Percentiles rank a stretch among this genome's conserved stretches.
Conservation (phyloP, 345 rosid genomes). For the Moricandia arvensis region DNA sequence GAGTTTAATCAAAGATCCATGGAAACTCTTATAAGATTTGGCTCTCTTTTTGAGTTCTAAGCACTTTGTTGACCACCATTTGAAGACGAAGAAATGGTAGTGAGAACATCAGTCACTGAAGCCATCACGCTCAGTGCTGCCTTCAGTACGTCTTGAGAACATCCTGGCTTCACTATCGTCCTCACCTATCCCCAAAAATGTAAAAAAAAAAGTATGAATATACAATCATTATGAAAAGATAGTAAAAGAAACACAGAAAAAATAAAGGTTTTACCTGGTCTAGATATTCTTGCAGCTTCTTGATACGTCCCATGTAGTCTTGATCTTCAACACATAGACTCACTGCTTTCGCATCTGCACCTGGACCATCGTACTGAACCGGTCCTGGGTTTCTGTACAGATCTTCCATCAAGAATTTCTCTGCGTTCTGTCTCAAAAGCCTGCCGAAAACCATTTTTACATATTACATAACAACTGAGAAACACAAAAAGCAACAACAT, state of each 20-base stretch:
- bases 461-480: not conserved
- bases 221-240: too few relatives aligned
- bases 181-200: slow-evolving; percentile 47
- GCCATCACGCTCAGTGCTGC: slow-evolving; percentile 95
- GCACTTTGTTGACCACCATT: slow-evolving; percentile 39
- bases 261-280: slow-evolving; percentile 63
- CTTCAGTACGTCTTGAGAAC: slow-evolving; percentile 90
- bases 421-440: slow-evolving; percentile 70
- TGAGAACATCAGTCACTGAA: slow-evolving; percentile 88
- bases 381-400: slow-evolving; percentile 98
- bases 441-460: slow-evolving; percentile 40
- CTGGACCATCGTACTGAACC: slow-evolving; percentile 93
- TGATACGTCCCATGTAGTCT: slow-evolving; percentile 99
- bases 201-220: too few relatives aligned
- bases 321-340: slow-evolving; percentile 90
- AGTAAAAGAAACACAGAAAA: too few relatives aligned
- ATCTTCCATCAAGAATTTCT: slow-evolving; percentile 79
- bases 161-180: slow-evolving; percentile 91
- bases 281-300: slow-evolving; percentile 82
- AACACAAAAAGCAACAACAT: not conserved
- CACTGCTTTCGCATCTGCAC: slow-evolving; percentile 85
- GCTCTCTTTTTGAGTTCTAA: slow-evolving; percentile 6
- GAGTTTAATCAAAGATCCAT: slow-evolving; percentile 10
- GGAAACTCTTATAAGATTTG: not conserved
- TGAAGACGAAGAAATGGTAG: slow-evolving; percentile 59